phyloP scores from a whole-genome alignment of 371 early-diverging fungal genomes.

The Mucor indicus region DNA sequence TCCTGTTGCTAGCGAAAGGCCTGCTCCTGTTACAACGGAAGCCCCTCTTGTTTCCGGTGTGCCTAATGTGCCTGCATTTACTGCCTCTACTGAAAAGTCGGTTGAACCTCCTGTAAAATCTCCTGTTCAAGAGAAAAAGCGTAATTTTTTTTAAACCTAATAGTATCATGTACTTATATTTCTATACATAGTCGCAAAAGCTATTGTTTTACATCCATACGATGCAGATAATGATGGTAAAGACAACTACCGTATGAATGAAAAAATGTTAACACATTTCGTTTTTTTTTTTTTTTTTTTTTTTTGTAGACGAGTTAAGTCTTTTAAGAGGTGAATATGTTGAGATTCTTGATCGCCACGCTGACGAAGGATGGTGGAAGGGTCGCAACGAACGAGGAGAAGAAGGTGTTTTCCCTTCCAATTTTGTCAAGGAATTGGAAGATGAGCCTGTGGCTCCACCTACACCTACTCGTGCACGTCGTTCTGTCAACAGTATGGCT shows the following conservation, averaged over 20 bases:
- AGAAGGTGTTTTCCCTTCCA: conserved; percentile 55
- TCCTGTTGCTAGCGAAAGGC: too few species aligned
- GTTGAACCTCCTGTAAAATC: conserved; percentile 1
- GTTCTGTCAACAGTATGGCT: conserved; percentile 18
- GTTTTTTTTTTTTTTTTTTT: not conserved
- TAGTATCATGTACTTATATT: too few species aligned
- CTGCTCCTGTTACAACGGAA: not conserved
- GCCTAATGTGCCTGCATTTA: conserved; percentile 10
- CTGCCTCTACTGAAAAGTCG: conserved; percentile 5
- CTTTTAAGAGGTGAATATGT: conserved; percentile 50
- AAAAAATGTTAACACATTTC: too few species aligned
- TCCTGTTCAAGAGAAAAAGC: not conserved
- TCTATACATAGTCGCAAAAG: conserved; percentile 26
- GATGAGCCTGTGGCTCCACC: conserved; percentile 39
- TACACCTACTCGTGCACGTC: conserved; percentile 35
- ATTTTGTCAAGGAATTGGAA: conserved; percentile 58
- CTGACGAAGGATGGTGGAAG: conserved; percentile 65
- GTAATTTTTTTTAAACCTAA: not conserved
- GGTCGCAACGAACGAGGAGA: conserved; percentile 59
- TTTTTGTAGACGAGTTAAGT: conserved; percentile 48
- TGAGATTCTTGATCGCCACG: conserved; percentile 47
- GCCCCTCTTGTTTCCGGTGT: not conserved
- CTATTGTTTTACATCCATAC: conserved; percentile 57
- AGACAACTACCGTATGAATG: too few species aligned
- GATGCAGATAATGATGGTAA: conserved; percentile 57